Base-by-base conservation (phyloP, 2,329 filamentous ascomycete species). In the Colletotrichum cuscutae region DNA sequence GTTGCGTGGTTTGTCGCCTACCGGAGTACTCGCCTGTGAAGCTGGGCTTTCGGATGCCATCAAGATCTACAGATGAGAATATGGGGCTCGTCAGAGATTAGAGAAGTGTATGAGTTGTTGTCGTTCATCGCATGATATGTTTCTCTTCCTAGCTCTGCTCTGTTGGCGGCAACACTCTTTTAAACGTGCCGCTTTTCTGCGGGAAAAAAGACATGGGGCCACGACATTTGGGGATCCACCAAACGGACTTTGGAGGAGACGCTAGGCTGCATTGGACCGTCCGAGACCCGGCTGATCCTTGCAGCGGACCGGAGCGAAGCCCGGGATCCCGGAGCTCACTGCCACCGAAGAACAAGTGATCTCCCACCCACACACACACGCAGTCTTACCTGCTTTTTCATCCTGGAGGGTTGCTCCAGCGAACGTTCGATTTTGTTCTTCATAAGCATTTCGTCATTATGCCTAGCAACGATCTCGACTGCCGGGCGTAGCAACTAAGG, bases 21-120 rank as follows among this genome's bases (percentile, higher is more conserved):
- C 56, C 37, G 52, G 37, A 42, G n/a, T 60, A 42, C 26, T 53
- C 24, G 35, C n/a, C 35, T 62, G 64, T 35, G 65, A 63, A 19
- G 54, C 32, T 71, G 63, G 35, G 35, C 57, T 71, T 46, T 67
- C 57, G 57, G 68, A 57, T 52, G 63, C 68, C 68, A 71, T 71
- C 30, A 49, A 59, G 11, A 57, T 57, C 42, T n/a, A 49, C 42
- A n/a, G 42, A 22, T n/a, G 42, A 22, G 8, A 49, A n/a, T 49
- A 42, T 42, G 37, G 37, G n/a, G 4, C 7, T 19, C 58, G 12
- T n/a, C 22, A 42, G 15, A 12, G 11, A 5, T 59, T 22, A 30
- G 35, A 19, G 65, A 19, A 52, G 32, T 30, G 28, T 64, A 15
- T 22, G 19, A 46, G 1, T 30, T 64, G 35, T 22, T 32, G 42